A percentile compares a stretch with the other conserved stretches of the same genome.
Conservation (phyloP, 768 basidiomycete genomes). For the Clathrus columnatus region DNA sequence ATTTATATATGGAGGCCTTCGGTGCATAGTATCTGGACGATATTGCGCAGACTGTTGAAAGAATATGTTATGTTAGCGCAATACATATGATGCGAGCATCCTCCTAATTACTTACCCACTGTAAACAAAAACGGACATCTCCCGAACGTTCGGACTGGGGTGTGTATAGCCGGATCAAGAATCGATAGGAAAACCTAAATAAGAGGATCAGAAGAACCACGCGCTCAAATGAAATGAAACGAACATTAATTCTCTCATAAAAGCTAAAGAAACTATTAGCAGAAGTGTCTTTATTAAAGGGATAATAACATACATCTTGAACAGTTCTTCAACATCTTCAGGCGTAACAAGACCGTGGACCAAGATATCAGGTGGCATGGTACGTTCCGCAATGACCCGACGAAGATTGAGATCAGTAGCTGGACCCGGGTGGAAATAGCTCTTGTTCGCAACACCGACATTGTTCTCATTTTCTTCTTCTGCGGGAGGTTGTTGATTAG, state of each 20-base stretch:
- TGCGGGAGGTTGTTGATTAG: not conserved
- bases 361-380: constrained; percentile 35
- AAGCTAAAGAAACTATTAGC: constrained; percentile 8
- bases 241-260: constrained; percentile 18
- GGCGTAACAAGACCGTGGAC: constrained; percentile 41
- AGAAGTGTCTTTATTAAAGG: not conserved
- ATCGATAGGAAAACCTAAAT: constrained; percentile 22
- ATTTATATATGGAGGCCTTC: constrained; percentile 69
- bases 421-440: constrained; percentile 43
- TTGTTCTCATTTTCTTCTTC: constrained; percentile 25
- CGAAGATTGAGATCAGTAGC: constrained; percentile 12
- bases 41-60: constrained; percentile 40
- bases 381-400: constrained; percentile 17
- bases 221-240: not conserved
- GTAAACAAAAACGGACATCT: constrained; percentile 17
- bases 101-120: not conserved
- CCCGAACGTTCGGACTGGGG: constrained; percentile 27
- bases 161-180: constrained; percentile 31
- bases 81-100: not conserved
- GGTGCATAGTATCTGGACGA: constrained; percentile 56
- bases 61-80: no score
- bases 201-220: not conserved
- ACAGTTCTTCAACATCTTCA: constrained; percentile 42
- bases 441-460: constrained; percentile 66
- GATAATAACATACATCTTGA: constrained; percentile 35